Percentiles rank a stretch among this genome's conserved stretches.
Evolutionary conservation across 345 rosid species (phyloP).

Genomic region (Sapria himalayana): DNA sequence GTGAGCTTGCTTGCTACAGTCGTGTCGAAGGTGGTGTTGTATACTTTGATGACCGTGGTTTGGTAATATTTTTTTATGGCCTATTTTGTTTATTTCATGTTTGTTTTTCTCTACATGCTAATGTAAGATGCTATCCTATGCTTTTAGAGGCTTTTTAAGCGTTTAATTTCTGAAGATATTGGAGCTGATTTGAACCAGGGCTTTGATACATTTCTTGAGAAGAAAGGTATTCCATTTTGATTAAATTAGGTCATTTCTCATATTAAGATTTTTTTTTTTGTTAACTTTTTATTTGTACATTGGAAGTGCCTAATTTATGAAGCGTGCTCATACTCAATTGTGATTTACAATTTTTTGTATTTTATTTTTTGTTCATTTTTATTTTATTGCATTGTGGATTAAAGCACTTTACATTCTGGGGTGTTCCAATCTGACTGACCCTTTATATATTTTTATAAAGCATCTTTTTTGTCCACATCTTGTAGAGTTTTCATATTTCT

Average conservation of each 20-base stretch:
- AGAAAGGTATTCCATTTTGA: constrained; percentile 40
- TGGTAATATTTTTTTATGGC: constrained; percentile 32
- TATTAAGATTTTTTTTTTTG: background rate
- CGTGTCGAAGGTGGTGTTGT: constrained; percentile 75
- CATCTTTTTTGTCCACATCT: too few species aligned
- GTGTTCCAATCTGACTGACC: too few species aligned
- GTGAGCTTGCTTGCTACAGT: constrained; percentile 79
- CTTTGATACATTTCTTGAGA: constrained; percentile 59
- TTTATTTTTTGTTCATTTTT: too few species aligned
- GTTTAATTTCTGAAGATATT: constrained; percentile 45
- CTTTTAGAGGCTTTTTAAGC: constrained; percentile 74
- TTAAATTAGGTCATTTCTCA: too few species aligned
- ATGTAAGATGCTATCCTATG: constrained; percentile 6
- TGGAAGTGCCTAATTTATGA: too few species aligned
- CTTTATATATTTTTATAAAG: too few species aligned
- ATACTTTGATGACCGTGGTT: constrained; percentile 48
- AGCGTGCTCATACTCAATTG: too few species aligned
- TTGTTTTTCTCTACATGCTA: constrained; percentile 4
- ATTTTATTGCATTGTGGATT: too few species aligned
- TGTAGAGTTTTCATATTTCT: too few species aligned
- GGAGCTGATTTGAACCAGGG: constrained; percentile 94
- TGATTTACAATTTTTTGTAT: too few species aligned
- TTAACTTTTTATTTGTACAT: too few species aligned
- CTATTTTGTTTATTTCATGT: constrained; percentile 1
- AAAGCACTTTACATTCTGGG: too few species aligned